Evolutionary conservation across 805 yeast species (phyloP), one percentile per base, ranked within the genome.

Genomic region (Starmera quercuum): DNA sequence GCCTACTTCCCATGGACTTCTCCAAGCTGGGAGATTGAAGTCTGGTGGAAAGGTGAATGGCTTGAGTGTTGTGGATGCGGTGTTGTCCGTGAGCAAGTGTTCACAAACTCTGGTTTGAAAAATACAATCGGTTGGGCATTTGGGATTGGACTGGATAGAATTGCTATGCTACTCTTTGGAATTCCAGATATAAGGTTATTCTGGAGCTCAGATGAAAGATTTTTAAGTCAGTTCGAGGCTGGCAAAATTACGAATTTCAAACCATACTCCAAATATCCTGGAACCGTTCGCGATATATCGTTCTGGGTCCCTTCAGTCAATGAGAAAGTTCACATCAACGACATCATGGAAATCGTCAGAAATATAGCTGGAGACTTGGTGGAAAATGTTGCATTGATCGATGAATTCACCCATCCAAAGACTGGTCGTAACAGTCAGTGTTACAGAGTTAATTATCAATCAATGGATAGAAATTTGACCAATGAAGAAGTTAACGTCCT

Each of bases 31-130:
- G 97, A 92, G 52, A 86, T 94, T 45, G 98, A 92, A 59, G 95
- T 92, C 5, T 87, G 94, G 88, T 92, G 97, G 97, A 84, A 87
- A 53, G 95, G 92, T 33, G 95, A 88, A 46, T 92, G 98, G 98
- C 67, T 92, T 23, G 98, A 92, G 61, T 78, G 95, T 54, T 85
- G 95, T 51, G 98, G 98, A 1, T 85, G 95, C 60, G 98, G 98
- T 18, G 69, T 90, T 24, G 95, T 87, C 7, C 77, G 76, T 44
- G 81, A 85, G 45, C 76, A 75, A 32, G 95, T 90, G 1, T 64
- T 86, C 25, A 63, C 73, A 16, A 82, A 80, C 44, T 73, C 96
- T 1, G 94, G 85, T 0, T 64, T 79, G 33, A 60, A 69, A 17
- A 69, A 75, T 39, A 72, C 77, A 17, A 67, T 90, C 29, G 94